Conservation (phyloP, 176 grass and related monocot species). For the Zoysia japonica region DNA sequence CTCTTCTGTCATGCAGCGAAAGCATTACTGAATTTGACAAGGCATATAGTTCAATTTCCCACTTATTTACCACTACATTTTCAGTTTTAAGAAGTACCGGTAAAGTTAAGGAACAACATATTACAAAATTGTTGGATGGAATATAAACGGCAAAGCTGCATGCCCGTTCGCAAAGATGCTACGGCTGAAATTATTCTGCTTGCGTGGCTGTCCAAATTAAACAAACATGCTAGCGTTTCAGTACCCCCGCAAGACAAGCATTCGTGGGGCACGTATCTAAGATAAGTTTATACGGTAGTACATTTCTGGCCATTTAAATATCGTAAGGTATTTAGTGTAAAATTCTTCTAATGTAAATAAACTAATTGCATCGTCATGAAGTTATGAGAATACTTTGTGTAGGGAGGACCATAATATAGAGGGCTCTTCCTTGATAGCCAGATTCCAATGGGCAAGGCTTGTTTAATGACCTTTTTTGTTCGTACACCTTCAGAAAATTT, state of each 20-base stretch:
- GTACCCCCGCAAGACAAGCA: not conserved
- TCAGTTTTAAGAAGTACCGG: constrained; percentile 4
- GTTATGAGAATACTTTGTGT: too few species aligned
- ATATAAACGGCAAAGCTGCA: constrained; percentile 21
- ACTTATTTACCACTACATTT: not conserved
- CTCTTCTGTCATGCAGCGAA: not conserved
- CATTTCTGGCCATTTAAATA: not conserved
- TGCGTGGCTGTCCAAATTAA: constrained; percentile 25
- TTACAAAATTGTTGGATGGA: constrained; percentile 19
- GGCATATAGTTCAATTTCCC: not conserved
- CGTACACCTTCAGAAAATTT: too few species aligned
- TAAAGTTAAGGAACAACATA: constrained; percentile 15
- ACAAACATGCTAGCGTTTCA: constrained; percentile 9
- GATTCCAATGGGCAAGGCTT: too few species aligned
- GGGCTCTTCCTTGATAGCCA: too few species aligned
- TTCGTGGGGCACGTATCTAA: constrained; percentile 22
- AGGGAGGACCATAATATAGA: too few species aligned
- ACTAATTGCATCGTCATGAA: too few species aligned
- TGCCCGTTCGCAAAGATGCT: constrained; percentile 22
- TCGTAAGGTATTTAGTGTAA: not conserved
- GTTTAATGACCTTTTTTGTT: too few species aligned
- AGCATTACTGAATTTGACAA: constrained; percentile 37
- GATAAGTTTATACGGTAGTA: not conserved
- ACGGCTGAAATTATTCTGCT: constrained; percentile 37
- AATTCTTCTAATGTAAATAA: too few species aligned